Percentiles rank a stretch among this genome's conserved stretches.
Evolutionary conservation across 768 basidiomycete species (phyloP).

Genomic region (Mycena haematopus): DNA sequence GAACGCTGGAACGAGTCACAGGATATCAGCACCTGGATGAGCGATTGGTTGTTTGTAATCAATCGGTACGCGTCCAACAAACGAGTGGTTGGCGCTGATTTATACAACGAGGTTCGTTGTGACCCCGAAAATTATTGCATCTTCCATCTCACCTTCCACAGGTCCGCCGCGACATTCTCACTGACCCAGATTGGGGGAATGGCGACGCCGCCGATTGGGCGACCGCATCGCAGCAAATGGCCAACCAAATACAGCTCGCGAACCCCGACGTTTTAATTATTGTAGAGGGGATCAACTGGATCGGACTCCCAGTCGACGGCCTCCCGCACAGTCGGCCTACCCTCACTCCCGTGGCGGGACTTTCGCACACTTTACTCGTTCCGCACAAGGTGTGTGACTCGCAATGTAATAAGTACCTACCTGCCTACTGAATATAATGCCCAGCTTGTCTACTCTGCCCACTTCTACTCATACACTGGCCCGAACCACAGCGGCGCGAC

Average conservation of each 20-base stretch:
- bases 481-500: conserved; percentile 29
- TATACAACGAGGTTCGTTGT: conserved; percentile 17
- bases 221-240: conserved; percentile 18
- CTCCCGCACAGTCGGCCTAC: conserved; percentile 26
- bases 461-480: conserved; percentile 31
- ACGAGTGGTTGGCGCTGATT: conserved; percentile 18
- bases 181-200: conserved; percentile 27
- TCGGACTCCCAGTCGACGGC: conserved; percentile 29
- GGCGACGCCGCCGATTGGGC: conserved; percentile 27
- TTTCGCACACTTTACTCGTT: conserved; percentile 24
- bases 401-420: neutral
- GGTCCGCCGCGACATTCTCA: conserved; percentile 25
- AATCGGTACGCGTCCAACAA: conserved; percentile 25
- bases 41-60: conserved; percentile 26
- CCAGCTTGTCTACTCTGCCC: conserved; percentile 28
- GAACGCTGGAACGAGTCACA: conserved; percentile 29
- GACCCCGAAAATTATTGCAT: neutral
- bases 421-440: no score
- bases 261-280: conserved; percentile 30
- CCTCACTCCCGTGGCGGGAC: conserved; percentile 13
- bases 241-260: conserved; percentile 17
- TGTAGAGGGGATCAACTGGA: conserved; percentile 32
- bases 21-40: conserved; percentile 14
- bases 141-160: neutral
- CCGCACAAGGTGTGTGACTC: conserved; percentile 22